phyloP scores from a whole-genome alignment of 75 land plant species.

The Pinus albicaulis region DNA sequence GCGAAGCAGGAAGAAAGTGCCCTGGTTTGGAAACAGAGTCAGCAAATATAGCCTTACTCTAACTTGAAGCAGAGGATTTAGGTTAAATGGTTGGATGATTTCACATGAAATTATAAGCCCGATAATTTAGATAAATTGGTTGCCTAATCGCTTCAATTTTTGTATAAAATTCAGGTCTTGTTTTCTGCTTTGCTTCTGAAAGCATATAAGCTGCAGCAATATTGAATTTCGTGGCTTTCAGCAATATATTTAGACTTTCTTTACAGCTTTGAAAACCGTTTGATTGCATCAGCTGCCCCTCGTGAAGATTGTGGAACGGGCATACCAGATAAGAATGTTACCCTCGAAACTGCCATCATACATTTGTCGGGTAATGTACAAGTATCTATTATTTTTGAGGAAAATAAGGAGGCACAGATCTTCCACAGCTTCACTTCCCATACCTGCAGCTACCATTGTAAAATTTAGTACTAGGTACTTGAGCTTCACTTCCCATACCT shows the following conservation, averaged over 20 bases:
- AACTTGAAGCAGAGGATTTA: too few relatives aligned
- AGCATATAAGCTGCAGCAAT: too few relatives aligned
- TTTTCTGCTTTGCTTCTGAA: too few relatives aligned
- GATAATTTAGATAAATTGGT: too few relatives aligned
- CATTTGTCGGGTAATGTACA: constrained; percentile 3
- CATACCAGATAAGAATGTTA: constrained; percentile 49
- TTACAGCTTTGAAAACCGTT: constrained; percentile 2
- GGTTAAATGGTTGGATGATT: too few relatives aligned
- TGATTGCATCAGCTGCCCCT: neutral
- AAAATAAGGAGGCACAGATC: neutral
- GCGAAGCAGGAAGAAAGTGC: too few relatives aligned
- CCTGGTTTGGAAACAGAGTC: too few relatives aligned
- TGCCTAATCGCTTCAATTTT: too few relatives aligned
- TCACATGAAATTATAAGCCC: too few relatives aligned
- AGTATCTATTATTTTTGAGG: constrained; percentile 5
- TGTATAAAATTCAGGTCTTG: too few relatives aligned
- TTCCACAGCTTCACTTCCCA: constrained; percentile 65
- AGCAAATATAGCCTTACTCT: too few relatives aligned
- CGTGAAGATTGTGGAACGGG: constrained; percentile 5
- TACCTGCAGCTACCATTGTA: constrained; percentile 31
- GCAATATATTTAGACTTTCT: neutral
- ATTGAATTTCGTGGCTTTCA: too few relatives aligned
- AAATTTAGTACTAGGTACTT: neutral
- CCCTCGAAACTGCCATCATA: constrained; percentile 47
- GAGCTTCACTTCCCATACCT: constrained; percentile 84